Evolutionary conservation across 371 early-diverging fungal genomes (phyloP).

Genomic region (Mucor circinelloides): DNA sequence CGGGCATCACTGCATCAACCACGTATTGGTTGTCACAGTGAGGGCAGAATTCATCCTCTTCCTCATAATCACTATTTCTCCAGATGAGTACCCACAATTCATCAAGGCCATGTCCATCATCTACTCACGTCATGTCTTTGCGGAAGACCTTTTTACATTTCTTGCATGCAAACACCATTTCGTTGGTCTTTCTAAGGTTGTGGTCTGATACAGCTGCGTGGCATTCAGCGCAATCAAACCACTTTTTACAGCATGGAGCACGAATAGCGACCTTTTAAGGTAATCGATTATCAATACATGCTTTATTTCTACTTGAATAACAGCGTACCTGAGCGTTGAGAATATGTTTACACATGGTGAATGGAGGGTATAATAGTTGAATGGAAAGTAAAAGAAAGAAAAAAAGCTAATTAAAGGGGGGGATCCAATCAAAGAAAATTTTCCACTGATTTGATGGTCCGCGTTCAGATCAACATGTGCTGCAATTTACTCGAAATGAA

Average conservation of each 20-base stretch:
- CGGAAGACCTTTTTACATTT: constrained; percentile 97
- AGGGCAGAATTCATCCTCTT: constrained; percentile 96
- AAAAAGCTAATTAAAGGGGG: not conserved
- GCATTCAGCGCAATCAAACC: constrained; percentile 98
- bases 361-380: not conserved
- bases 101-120: not conserved
- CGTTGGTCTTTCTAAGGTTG: constrained; percentile 76
- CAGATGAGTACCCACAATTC: not conserved
- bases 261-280: constrained; percentile 80
- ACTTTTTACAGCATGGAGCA: constrained; percentile 91
- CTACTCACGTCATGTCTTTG: constrained; percentile 80
- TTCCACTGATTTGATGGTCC: not conserved
- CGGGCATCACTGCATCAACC: constrained; percentile 89
- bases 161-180: constrained; percentile 97
- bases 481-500: constrained; percentile 19
- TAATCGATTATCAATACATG: not conserved
- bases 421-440: not conserved
- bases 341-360: constrained; percentile 85
- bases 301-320: not conserved
- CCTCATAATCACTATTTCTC: constrained; percentile 76
- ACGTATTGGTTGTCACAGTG: constrained; percentile 97
- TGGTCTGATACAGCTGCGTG: constrained; percentile 87
- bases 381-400: not conserved
- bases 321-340: constrained; percentile 90
- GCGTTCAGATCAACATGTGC: not conserved